phyloP scores from a whole-genome alignment of 805 yeast species.

The Danielozyma ontarioensis region DNA sequence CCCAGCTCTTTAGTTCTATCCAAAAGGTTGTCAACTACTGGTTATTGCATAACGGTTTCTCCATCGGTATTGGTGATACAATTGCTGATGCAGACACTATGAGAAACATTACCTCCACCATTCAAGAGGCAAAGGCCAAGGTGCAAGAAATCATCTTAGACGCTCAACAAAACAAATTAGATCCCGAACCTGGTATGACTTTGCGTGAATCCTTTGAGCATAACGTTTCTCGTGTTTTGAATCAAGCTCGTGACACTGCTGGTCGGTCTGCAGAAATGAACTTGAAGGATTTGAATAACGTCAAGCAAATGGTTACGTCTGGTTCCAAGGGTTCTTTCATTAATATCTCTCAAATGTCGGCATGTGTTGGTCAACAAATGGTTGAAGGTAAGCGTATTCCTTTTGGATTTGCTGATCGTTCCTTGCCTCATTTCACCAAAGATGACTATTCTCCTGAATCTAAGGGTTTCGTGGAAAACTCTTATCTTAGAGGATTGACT shows the following conservation, averaged over 20 bases:
- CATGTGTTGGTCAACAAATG: conserved; percentile 99
- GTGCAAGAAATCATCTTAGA: conserved; percentile 91
- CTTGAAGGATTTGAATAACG: conserved; percentile 89
- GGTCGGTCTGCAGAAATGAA: conserved; percentile 98
- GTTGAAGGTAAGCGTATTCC: conserved; percentile 99
- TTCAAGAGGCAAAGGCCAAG: conserved; percentile 86
- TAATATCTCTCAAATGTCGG: conserved; percentile 98
- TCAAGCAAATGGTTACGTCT: conserved; percentile 98
- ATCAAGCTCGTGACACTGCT: conserved; percentile 98
- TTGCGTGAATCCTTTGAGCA: conserved; percentile 97
- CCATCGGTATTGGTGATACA: conserved; percentile 99
- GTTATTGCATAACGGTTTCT: conserved; percentile 94
- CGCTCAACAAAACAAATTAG: conserved; percentile 83
- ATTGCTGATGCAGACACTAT: conserved; percentile 97
- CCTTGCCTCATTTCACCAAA: conserved; percentile 95
- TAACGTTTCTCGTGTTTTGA: conserved; percentile 88
- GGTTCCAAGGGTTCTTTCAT: conserved; percentile 99
- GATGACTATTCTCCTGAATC: conserved; percentile 99
- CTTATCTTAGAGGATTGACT: conserved; percentile 93
- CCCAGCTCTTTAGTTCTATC: conserved; percentile 82
- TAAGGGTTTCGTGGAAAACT: conserved; percentile 95
- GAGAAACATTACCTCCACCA: conserved; percentile 89
- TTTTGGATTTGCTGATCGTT: conserved; percentile 93
- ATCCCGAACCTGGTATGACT: conserved; percentile 99
- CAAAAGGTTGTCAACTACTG: conserved; percentile 96